phyloP scores from a whole-genome alignment of 768 basidiomycete genomes.

The Tricholoma matsutake region DNA sequence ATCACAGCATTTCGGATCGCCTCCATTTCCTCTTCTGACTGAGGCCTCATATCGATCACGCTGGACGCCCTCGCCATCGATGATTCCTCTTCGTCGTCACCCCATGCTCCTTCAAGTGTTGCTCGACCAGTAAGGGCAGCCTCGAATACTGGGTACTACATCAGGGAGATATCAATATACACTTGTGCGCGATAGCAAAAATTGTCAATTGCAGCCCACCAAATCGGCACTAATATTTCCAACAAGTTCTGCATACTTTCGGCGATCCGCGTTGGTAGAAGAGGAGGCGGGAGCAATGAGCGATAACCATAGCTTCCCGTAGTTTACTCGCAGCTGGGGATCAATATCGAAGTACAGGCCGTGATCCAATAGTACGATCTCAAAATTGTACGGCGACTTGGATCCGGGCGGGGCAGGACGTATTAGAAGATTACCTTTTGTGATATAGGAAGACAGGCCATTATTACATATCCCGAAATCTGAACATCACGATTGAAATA shows the following conservation, averaged over 20 bases:
- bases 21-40: slow-evolving; percentile 75
- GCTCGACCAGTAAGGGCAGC: slow-evolving; percentile 91
- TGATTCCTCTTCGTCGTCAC: slow-evolving; percentile 35
- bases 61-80: slow-evolving; percentile 66
- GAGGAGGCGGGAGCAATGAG: slow-evolving; percentile 74
- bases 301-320: slow-evolving; percentile 87
- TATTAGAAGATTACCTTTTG: slow-evolving; percentile 83
- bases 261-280: slow-evolving; percentile 60
- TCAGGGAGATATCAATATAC: not conserved
- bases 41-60: slow-evolving; percentile 71
- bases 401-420: slow-evolving; percentile 63
- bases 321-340: slow-evolving; percentile 73
- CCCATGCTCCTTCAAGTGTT: slow-evolving; percentile 62
- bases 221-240: slow-evolving; percentile 89
- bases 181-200: not conserved
- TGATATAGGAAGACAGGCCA: not conserved
- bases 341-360: slow-evolving; percentile 93
- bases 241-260: slow-evolving; percentile 86
- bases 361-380: slow-evolving; percentile 92
- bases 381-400: slow-evolving; percentile 89
- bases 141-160: slow-evolving; percentile 89
- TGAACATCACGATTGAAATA: slow-evolving; percentile 21
- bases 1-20: slow-evolving; percentile 81
- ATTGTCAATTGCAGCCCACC: slow-evolving; percentile 42
- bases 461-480: not conserved